phyloP scores from a whole-genome alignment of 257 asterid genomes.

The Solanum corneliomulleri region DNA sequence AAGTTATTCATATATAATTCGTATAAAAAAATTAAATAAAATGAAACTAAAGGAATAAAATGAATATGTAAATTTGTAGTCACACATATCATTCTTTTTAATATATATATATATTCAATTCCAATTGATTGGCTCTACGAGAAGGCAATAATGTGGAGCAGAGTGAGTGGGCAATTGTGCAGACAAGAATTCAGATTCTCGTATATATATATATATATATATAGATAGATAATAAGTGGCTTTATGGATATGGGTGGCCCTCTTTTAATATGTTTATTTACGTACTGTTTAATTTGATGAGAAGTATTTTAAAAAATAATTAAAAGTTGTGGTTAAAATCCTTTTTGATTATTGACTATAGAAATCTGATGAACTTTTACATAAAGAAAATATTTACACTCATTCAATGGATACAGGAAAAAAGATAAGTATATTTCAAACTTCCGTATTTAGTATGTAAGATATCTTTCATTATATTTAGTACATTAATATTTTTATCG shows the following conservation, averaged over 20 bases:
- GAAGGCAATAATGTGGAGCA: background rate
- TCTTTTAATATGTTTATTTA: background rate
- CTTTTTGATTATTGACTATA: background rate
- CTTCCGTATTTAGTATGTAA: too few species aligned
- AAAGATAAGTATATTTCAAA: too few species aligned
- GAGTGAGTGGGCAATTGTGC: background rate
- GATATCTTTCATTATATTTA: too few species aligned
- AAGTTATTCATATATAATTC: background rate
- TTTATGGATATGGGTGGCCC: background rate
- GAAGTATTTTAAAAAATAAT: too few species aligned
- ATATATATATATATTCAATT: background rate
- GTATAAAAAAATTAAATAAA: too few species aligned
- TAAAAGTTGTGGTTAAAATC: too few species aligned
- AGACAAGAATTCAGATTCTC: background rate
- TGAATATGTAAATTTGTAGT: background rate
- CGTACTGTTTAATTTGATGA: background rate
- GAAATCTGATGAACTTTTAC: too few species aligned
- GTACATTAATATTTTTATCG: rapidly evolving
- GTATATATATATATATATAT: too few species aligned
- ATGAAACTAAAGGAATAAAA: background rate
- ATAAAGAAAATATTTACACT: background rate
- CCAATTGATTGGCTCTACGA: background rate
- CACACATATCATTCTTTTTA: too few species aligned
- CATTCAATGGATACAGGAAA: too few species aligned
- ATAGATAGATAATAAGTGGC: background rate